These are phyloP conservation scores for Eutrema yunnanense DNA, from an alignment of 345 rosid species.

Conservation along the genomic window DNA sequence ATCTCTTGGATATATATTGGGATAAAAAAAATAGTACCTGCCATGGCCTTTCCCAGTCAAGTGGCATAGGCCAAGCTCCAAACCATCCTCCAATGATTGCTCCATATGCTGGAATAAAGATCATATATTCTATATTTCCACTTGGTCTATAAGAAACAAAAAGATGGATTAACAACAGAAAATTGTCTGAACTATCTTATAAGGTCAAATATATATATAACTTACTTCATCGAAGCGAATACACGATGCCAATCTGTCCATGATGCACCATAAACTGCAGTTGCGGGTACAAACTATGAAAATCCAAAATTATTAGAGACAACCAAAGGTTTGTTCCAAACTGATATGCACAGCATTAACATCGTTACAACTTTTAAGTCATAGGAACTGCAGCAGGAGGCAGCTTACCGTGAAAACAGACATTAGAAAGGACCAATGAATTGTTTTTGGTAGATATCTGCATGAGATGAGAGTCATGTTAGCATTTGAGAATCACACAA, in stretches of 20 bases:
- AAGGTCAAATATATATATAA: background rate
- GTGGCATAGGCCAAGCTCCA: conserved; percentile 99
- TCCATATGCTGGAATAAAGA: conserved; percentile 72
- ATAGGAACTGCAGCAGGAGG: background rate
- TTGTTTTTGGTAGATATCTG: conserved; percentile 57
- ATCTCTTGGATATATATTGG: background rate
- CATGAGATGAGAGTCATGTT: conserved; percentile 13
- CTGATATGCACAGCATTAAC: background rate
- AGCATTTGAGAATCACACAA: background rate
- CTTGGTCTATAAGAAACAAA: conserved; percentile 39
- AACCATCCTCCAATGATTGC: conserved; percentile 87
- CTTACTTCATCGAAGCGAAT: conserved; percentile 57
- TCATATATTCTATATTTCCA: conserved; percentile 55
- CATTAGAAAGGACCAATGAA: conserved; percentile 75
- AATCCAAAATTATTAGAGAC: conserved; percentile 4
- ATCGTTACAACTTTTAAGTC: background rate
- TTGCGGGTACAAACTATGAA: conserved; percentile 67
- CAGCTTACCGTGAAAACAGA: conserved; percentile 66
- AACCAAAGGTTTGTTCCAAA: conserved; percentile 11
- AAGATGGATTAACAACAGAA: background rate
- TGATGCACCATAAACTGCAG: conserved; percentile 65
- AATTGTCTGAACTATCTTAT: background rate
- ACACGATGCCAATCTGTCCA: conserved; percentile 70
- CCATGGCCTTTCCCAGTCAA: conserved; percentile 99
- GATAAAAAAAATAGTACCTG: conserved; percentile 45